Base-by-base conservation (phyloP, 345 rosid genomes). In the Syzygium aqueum region DNA sequence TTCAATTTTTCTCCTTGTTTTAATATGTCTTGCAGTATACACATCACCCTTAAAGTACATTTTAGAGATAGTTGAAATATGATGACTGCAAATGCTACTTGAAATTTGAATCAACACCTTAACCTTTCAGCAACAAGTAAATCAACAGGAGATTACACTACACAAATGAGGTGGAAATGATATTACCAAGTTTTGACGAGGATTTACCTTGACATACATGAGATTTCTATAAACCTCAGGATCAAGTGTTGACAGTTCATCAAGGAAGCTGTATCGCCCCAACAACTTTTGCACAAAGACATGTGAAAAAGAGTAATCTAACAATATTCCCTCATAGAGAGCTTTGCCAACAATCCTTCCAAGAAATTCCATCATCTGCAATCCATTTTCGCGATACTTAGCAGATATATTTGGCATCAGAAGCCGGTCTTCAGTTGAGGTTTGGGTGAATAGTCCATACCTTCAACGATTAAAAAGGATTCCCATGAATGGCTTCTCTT, bases 301-400 rank as follows among this genome's bases (percentile, higher is more conserved):
- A 88, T 93, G 98, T 51, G 99, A 95, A 93, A 97, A 97, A 51
- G 97, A 93, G 90, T 96, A 97, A 92, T 97, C 99, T 85, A 96
- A 94, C 89, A 97, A 90, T 89, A 97, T 95, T 90, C 99, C 99
- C 91, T 97, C 99, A 86, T 97, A 97, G 51, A 97, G 95, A 87
- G 99, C 99, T 94, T 97, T 95, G 86, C 99, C 99, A 85, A 97
- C 99, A 89, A 97, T 94, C 91, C 98, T 94, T 88, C 99, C 99
- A 88, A 97, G 98, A 89, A 97, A 97, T 91, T 96, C 99, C 91
- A 97, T 94, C 99, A 95, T 95, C 93, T 92, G 95, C 87, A 94
- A 89, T 85, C 99, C 98, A 84, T 97, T 94, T 89, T 96, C 99
- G 51, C 95, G 92, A 93, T 90, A 92, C 92, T 94, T 93, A 82